A percentile compares a stretch with the other conserved stretches of the same genome.
phyloP scores from a whole-genome alignment of 345 rosid genomes.

The Brassica rapa region DNA sequence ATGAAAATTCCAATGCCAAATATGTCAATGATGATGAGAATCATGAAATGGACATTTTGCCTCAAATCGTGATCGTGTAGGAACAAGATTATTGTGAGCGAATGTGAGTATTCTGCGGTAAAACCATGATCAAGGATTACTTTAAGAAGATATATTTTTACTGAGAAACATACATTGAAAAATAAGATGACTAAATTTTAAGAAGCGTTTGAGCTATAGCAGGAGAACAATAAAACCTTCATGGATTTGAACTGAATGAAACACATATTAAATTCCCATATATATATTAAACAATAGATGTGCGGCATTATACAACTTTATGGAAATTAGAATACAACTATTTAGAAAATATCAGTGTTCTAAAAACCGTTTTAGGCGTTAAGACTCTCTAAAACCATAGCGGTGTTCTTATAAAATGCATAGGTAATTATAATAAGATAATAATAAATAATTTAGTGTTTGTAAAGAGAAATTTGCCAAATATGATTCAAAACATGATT shows the following conservation, averaged over 20 bases:
- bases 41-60: not conserved
- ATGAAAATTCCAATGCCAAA: not conserved
- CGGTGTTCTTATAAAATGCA: no score
- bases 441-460: no score
- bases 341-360: no score
- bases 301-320: no score
- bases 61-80: not conserved
- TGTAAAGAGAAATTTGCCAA: no score
- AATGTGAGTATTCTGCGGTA: not conserved
- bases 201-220: not conserved
- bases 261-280: not conserved
- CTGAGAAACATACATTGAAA: not conserved
- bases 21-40: not conserved
- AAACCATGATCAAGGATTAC: not conserved
- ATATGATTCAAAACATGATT: no score
- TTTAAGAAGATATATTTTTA: not conserved
- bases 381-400: no score
- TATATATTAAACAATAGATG: not conserved
- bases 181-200: not conserved
- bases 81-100: not conserved
- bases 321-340: no score
- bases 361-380: no score
- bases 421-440: no score
- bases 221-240: not conserved
- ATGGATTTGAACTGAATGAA: not conserved